Base-by-base conservation (phyloP, 2,329 filamentous ascomycete species). In the Fonsecaea pugnacius region DNA sequence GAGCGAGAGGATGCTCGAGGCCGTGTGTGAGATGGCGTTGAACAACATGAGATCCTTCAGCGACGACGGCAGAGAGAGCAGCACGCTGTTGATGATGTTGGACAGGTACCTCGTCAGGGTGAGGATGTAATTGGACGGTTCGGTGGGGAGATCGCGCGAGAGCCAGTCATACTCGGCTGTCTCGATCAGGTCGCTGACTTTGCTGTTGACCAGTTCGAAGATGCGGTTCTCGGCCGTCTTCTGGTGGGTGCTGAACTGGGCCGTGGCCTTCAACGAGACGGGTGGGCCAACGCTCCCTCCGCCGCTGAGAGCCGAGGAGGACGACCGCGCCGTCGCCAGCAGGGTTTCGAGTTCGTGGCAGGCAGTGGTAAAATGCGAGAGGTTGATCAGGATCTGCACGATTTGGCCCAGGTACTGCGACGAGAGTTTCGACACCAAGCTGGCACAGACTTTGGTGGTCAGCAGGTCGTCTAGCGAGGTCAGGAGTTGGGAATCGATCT, bases 11-110 rank as follows among this genome's bases (percentile, higher is more conserved):
- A 97, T 95, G 76, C 90, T 91, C 67, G 90, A 90, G 3, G 91
- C 89, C 1, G 95, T 92, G 76, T 99, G 95, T 61, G 89, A 92
- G 38, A 99, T 84, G 0, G 95, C 95, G 75, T 98, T 95, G 74
- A 96, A 97, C 79, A 99, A 98, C 72, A 99, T 96, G 62, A 97
- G 87, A 75, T 96, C 92, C 75, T 98, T 98, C 77, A 99, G 97
- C 73, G 96, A 91, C 33, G 92, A 88, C 0, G 96, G 95, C n/a
- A 99, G 81, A 1, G 93, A 94, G 1, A 99, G 84, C 4, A 99
- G 84, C 0, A 96, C 96, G 0, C 91, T 95, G 74, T 89, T 93
- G 92, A 98, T 98, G 75, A 97, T 98, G 75, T 96, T 96, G 33
- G 90, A 91, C 21, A 99, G 83, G 75, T 98, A 99, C 12, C 89